Base-by-base conservation (phyloP, 805 yeast genomes). In the Komagataella kurtzmanii region DNA sequence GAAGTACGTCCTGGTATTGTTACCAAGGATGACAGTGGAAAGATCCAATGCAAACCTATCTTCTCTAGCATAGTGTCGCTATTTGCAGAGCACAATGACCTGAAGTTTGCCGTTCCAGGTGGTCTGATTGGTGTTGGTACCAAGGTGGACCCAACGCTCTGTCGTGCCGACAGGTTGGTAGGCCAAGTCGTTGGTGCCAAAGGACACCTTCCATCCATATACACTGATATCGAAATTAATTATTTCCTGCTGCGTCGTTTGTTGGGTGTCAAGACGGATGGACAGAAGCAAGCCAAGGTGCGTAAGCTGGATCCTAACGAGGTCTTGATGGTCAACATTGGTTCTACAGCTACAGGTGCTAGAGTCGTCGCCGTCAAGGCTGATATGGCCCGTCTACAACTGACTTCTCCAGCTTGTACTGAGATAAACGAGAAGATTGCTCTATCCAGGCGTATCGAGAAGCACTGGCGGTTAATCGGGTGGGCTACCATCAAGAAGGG, bases 61-160 rank as follows among this genome's bases (percentile, higher is more conserved):
- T 88, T 85, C 74, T 89, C 97, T 52, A 84, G 88, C 63, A 88
- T 93, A 65, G 93, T 88, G 50, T 86, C 98, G 12, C 75, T 93
- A 59, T 91, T 90, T 67, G 98, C 99, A 54, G 99, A 93, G 72
- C 90, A 93, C 72, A 95, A 93, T 64, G 97, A 90, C 68, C 80
- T 93, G 70, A 93, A 93, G 69, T 93, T 91, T 64, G 99, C 99
- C 54, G 99, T 93, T 62, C 99, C 99, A 48, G 99, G 99, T 83
- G 99, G 99, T 57, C 80, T 93, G 67, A 95, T 93, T 63, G 99
- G 99, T 81, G 97, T 93, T 53, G 99, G 99, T 74, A 93, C 99
- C 50, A 88, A 88, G 72, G 95, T 93, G 59, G 99, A 93, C 71
- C 99, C 99, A 53, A 93, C 99, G 2, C 75, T 93, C 63, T 93